Conservation (phyloP, 202 grass and related monocot genomes). For the Panicum hallii region DNA sequence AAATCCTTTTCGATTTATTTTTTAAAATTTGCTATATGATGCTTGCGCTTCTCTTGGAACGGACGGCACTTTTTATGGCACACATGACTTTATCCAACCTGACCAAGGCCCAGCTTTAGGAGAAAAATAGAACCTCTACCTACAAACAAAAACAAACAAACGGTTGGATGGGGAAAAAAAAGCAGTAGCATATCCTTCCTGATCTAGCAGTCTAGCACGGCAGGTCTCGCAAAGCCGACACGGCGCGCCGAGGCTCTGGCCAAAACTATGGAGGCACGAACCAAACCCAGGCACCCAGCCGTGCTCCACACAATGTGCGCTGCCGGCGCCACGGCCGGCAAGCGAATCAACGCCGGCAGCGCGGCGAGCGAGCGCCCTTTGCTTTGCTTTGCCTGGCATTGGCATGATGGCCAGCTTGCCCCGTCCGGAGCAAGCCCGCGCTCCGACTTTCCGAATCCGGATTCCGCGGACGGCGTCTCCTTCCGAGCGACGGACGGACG, state of each 20-base stretch:
- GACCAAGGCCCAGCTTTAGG: not conserved
- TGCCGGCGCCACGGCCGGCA: slow-evolving; percentile 1
- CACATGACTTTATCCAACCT: not conserved
- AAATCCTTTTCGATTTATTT: not conserved
- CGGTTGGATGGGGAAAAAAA: too few relatives aligned
- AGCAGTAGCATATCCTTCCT: not conserved
- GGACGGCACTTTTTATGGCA: too few relatives aligned
- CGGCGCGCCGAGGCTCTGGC: not conserved
- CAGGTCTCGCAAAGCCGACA: not conserved
- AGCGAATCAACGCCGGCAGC: not conserved
- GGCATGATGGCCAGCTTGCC: not conserved
- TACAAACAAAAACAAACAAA: too few relatives aligned
- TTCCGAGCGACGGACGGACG: too few relatives aligned
- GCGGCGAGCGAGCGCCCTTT: not conserved
- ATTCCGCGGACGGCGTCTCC: slow-evolving; percentile 1
- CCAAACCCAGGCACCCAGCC: not conserved
- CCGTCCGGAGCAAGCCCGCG: not conserved
- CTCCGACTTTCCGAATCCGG: slow-evolving; percentile 28
- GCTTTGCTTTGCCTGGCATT: not conserved
- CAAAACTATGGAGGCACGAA: not conserved
- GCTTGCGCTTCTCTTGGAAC: not conserved
- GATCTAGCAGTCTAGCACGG: not conserved
- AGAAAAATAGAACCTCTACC: too few relatives aligned
- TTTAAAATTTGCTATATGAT: not conserved
- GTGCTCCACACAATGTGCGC: slow-evolving; percentile 4